Evolutionary conservation across 148 eudicot genomes (phyloP).

Genomic region (Rhododendron kiyosumense): DNA sequence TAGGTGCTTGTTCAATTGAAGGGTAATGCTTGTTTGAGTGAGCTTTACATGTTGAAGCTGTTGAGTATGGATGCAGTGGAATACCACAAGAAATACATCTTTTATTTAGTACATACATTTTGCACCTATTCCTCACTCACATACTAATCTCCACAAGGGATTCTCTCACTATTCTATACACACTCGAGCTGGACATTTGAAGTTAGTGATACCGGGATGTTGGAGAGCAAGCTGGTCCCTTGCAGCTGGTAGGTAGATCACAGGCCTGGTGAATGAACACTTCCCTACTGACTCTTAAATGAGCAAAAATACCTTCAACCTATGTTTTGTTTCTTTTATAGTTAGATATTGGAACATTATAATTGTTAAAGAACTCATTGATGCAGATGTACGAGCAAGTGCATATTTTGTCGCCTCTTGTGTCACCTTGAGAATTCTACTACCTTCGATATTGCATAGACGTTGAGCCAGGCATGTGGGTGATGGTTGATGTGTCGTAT

Average conservation of each 20-base stretch:
- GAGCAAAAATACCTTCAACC: no score
- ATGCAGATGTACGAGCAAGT: conserved; percentile 43
- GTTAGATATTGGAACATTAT: no score
- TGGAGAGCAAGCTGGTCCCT: conserved; percentile 20
- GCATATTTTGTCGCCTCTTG: conserved; percentile 43
- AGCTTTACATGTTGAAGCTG: no score
- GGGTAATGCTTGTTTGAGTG: no score
- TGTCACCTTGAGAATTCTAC: conserved; percentile 37
- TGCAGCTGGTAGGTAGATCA: conserved; percentile 35
- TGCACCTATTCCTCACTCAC: no score
- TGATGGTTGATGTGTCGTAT: conserved; percentile 40
- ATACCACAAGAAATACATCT: no score
- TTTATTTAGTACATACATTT: no score
- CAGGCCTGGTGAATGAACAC: not conserved
- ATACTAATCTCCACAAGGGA: no score
- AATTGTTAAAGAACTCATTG: not conserved
- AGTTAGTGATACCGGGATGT: conserved; percentile 29
- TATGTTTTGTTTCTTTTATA: no score
- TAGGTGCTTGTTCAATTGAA: no score
- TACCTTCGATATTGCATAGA: conserved; percentile 37
- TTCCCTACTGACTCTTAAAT: not conserved
- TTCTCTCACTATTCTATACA: no score
- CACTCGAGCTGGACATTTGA: conserved; percentile 12
- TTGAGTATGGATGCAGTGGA: no score
- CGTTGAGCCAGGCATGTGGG: conserved; percentile 34